phyloP scores from a whole-genome alignment of 164 flowering plant genomes.

The Piper longum region DNA sequence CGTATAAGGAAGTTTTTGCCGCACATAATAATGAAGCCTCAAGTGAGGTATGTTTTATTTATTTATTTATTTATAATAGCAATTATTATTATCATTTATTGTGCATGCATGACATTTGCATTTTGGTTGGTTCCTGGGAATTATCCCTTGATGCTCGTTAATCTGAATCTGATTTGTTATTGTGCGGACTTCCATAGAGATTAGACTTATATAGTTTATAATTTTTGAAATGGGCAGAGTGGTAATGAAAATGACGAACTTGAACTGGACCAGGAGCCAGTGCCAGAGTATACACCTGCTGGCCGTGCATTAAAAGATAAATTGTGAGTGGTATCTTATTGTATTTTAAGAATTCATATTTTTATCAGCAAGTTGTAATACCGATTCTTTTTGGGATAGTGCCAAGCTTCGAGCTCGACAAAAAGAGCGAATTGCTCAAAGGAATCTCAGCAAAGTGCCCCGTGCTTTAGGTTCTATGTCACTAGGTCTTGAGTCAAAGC shows the following conservation, averaged over 20 bases:
- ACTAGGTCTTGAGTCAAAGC: constrained; percentile 15
- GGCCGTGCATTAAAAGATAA: constrained; percentile 82
- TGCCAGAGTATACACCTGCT: constrained; percentile 75
- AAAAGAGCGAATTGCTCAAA: constrained; percentile 66
- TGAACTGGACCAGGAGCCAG: constrained; percentile 44
- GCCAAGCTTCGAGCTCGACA: constrained; percentile 80
- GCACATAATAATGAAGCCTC: constrained; percentile 44
- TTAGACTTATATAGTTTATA: background rate
- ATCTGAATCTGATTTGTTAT: background rate
- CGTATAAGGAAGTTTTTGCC: constrained; percentile 82
- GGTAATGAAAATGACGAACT: constrained; percentile 54
- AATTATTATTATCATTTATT: background rate
- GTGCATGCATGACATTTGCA: background rate
- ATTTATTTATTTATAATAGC: background rate
- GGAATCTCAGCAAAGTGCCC: constrained; percentile 26
- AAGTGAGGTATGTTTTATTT: constrained; percentile 45
- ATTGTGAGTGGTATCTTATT: constrained; percentile 40
- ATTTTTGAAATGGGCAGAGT: constrained; percentile 33
- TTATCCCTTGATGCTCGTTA: background rate
- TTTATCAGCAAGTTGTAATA: background rate
- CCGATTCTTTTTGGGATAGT: constrained; percentile 25
- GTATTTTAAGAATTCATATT: background rate
- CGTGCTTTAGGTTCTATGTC: constrained; percentile 12
- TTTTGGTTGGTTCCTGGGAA: background rate
- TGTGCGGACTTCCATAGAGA: background rate